phyloP scores from a whole-genome alignment of 192 early-diverging fungal species.

The Coemansia sp. region DNA sequence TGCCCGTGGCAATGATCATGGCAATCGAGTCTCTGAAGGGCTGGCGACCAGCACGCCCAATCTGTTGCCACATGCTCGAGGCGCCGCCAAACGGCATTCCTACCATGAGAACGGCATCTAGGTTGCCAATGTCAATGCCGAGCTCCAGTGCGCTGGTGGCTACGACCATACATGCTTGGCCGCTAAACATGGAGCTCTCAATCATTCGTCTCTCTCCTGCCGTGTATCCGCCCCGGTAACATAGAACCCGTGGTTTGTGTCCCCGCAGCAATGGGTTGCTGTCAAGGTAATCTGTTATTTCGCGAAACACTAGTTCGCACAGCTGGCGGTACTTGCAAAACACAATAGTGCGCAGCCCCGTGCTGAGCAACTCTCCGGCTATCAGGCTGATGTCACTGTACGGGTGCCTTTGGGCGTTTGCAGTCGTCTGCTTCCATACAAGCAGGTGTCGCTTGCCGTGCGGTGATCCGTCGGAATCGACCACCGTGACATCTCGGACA shows the following conservation, averaged over 20 bases:
- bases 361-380: conserved; percentile 26
- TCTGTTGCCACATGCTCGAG: conserved; percentile 62
- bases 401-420: background rate
- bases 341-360: conserved; percentile 47
- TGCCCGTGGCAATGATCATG: conserved; percentile 56
- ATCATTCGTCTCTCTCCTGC: conserved; percentile 60
- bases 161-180: conserved; percentile 59
- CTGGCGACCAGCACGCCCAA: conserved; percentile 70
- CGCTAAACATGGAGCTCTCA: conserved; percentile 65
- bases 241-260: conserved; percentile 40
- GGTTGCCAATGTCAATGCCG: conserved; percentile 73
- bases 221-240: conserved; percentile 78
- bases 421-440: conserved; percentile 10
- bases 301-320: conserved; percentile 50
- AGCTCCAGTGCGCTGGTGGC: conserved; percentile 81
- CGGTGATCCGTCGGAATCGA: conserved; percentile 23
- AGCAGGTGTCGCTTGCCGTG: conserved; percentile 12
- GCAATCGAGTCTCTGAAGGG: conserved; percentile 57
- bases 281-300: conserved; percentile 12
- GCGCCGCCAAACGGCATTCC: conserved; percentile 57
- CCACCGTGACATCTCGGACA: background rate
- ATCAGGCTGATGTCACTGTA: conserved; percentile 32
- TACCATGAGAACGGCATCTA: conserved; percentile 70
- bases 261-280: background rate
- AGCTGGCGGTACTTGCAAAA: conserved; percentile 52